Evolutionary conservation across 106 monocot genomes (phyloP).

Genomic region (Acorus gramineus): DNA sequence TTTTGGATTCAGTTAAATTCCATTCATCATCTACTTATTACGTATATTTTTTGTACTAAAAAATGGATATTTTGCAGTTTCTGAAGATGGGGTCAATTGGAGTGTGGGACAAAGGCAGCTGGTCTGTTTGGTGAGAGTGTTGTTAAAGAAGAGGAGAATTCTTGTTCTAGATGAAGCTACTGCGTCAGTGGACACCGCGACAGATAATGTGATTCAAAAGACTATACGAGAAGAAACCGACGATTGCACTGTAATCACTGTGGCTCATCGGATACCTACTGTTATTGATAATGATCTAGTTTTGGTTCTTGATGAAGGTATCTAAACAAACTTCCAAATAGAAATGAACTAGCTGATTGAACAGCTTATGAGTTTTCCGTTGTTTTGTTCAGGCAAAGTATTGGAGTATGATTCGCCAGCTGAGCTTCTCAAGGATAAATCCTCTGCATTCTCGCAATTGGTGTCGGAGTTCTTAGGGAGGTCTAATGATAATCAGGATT

Average conservation of each 20-base stretch:
- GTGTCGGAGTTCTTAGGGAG: conserved; percentile 50
- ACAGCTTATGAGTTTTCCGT: not conserved
- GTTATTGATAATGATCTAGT: conserved; percentile 77
- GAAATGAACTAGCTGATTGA: too few relatives aligned
- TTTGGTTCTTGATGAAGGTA: conserved; percentile 81
- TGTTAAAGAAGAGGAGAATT: conserved; percentile 63
- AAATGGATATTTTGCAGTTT: conserved; percentile 31
- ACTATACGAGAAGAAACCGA: conserved; percentile 55
- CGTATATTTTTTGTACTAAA: too few relatives aligned
- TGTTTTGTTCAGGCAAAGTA: conserved; percentile 43
- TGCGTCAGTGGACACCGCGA: conserved; percentile 84
- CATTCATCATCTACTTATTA: too few relatives aligned
- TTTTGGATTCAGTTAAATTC: too few relatives aligned
- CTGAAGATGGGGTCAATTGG: conserved; percentile 88
- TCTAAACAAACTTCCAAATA: not conserved
- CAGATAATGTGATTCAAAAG: conserved; percentile 75
- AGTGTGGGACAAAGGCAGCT: conserved; percentile 81
- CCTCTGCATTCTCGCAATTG: conserved; percentile 63
- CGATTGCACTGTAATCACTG: conserved; percentile 67
- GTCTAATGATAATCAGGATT: conserved; percentile 17
- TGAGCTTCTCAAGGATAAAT: conserved; percentile 39
- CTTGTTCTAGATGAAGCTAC: conserved; percentile 93
- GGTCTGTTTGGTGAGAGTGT: conserved; percentile 64
- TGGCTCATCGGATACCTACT: conserved; percentile 79
- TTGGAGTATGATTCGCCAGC: conserved; percentile 56